phyloP scores from a whole-genome alignment of 495 filamentous ascomycete genomes.

The Parmelia sp. region DNA sequence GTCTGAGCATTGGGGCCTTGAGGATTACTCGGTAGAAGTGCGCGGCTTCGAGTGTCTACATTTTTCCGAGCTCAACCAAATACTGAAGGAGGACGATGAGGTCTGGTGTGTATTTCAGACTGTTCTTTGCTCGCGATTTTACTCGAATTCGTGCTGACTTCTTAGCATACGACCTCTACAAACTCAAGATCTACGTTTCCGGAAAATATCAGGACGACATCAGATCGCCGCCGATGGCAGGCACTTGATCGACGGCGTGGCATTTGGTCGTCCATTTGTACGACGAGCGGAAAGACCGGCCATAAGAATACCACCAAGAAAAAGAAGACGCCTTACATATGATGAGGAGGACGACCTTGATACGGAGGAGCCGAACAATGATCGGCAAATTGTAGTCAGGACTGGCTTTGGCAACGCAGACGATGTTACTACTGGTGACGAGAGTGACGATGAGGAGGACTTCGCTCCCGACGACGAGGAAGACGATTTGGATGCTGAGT shows the following conservation, averaged over 20 bases:
- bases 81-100: constrained; percentile 79
- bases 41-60: constrained; percentile 83
- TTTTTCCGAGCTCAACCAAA: constrained; percentile 62
- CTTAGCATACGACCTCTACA: constrained; percentile 74
- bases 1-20: constrained; percentile 75
- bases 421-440: constrained; percentile 29
- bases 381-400: constrained; percentile 23
- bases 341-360: constrained; percentile 33
- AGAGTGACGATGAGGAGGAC: constrained; percentile 35
- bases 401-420: constrained; percentile 24
- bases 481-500: constrained; percentile 38
- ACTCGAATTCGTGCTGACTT: constrained; percentile 7
- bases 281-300: constrained; percentile 56
- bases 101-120: constrained; percentile 55
- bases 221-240: constrained; percentile 77
- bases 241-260: constrained; percentile 81
- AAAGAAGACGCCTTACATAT: constrained; percentile 54
- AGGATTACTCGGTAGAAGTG: constrained; percentile 88
- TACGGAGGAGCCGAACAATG: constrained; percentile 13
- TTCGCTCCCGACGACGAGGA: constrained; percentile 37
- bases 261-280: constrained; percentile 73
- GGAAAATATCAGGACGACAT: constrained; percentile 70
- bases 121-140: constrained; percentile 5
- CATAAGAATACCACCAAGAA: constrained; percentile 69
- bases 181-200: constrained; percentile 63